A percentile compares a stretch with the other conserved stretches of the same genome.
phyloP scores from a whole-genome alignment of 1,284 basidiomycete species.

The Apiotrichum akiyoshidainum region DNA sequence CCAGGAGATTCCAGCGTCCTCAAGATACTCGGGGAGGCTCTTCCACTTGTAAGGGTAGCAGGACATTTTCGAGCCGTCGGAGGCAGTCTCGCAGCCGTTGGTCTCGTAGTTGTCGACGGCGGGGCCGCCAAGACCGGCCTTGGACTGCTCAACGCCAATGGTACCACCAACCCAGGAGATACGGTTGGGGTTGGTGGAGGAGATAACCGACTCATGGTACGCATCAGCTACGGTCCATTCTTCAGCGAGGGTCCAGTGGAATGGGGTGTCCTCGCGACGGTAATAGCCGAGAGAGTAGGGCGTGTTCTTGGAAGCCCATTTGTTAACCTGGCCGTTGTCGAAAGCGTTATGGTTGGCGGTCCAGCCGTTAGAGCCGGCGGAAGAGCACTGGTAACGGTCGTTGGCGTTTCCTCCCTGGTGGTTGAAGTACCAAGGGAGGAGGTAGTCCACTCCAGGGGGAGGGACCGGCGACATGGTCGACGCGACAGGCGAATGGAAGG shows the following conservation, averaged over 20 bases:
- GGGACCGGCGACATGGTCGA: too few species aligned
- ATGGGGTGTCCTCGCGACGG: not conserved
- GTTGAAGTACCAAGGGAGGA: not conserved
- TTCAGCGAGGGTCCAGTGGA: not conserved
- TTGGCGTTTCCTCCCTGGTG: conserved; percentile 1
- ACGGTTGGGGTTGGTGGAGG: not conserved
- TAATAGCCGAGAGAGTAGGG: conserved; percentile 1
- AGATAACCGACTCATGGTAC: not conserved
- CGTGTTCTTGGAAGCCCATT: conserved; percentile 1
- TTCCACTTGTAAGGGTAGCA: conserved; percentile 3
- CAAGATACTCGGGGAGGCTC: not conserved
- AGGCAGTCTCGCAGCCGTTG: not conserved
- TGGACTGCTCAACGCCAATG: not conserved
- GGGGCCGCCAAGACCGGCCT: not conserved
- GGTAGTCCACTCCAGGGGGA: not conserved
- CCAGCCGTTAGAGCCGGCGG: not conserved
- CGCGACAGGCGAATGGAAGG: not conserved
- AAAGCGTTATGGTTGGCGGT: not conserved
- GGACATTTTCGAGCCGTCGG: not conserved
- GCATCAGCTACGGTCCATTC: not conserved
- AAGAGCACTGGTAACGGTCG: not conserved
- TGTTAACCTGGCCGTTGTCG: not conserved
- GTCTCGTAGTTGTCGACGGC: conserved; percentile 1
- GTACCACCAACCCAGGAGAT: not conserved
- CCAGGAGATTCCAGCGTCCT: not conserved